Base-by-base conservation (phyloP, 163 green algal genomes). In the Scenedesmus sp. region DNA sequence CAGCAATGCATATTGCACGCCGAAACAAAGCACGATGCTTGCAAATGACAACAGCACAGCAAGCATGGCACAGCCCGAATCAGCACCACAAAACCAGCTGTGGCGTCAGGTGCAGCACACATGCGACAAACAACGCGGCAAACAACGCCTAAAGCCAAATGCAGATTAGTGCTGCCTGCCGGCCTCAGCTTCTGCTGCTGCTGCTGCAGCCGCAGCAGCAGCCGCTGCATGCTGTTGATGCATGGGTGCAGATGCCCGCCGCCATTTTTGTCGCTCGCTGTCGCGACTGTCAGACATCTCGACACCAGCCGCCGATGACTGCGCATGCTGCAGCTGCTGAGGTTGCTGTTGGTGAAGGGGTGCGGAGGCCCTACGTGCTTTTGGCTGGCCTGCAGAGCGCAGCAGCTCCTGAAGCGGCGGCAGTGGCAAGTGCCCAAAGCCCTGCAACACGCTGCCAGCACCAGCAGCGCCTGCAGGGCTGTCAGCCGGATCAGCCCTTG, bases 311-410 rank as follows among this genome's bases (percentile, higher is more conserved):
- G 13, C 34, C 46, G 10, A 8, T 26, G 26, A 23, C 59, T 81
- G 12, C 2, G 15, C 56, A 59, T 18, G 2, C 57, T 57, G 56
- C 23, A 8, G 55, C 20, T n/a, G 62, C 57, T n/a, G n/a, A 46
- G 26, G 82, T 10, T n/a, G 57, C n/a, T 20, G 46, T 15, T 52
- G 7, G 26, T 23, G 34, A 12, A 87, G 55, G 1, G 85, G 85
- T 82, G 85, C 85, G 52, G 85, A 81, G 20, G 85, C 85, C 34
- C 83, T 88, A 62, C 83, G 56, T 4, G 57, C 23, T 57, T 88
- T 88, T 20, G 60, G 70, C 70, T 52, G 23, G 5, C 70, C 13
- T 52, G 23, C 70, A 12, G 23, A 4, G 0, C 13, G 8, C 34
- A 59, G 9, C 5, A 84, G 77, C 46, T 60, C 34, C 8, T 60